Percentiles rank a stretch among this genome's conserved stretches.
Conservation (phyloP, 108 stramenopile genomes). For the Conticribra weissflogii region DNA sequence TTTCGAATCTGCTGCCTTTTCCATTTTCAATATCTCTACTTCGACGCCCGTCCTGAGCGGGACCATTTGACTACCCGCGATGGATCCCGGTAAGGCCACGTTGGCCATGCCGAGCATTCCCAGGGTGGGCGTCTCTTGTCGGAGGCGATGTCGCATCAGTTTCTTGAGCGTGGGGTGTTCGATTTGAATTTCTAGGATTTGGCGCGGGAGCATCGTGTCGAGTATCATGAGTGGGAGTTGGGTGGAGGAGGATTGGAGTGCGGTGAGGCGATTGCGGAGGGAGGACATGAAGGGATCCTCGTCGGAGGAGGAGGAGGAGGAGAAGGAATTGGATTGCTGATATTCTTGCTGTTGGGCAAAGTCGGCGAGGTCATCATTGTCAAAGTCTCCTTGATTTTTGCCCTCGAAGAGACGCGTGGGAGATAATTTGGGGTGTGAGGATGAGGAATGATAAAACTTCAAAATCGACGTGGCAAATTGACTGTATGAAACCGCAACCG, state of each 20-base stretch:
- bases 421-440: no score
- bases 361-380: no score
- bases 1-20: conserved; percentile 6
- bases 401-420: neutral
- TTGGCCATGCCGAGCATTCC: conserved; percentile 72
- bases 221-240: conserved; percentile 67
- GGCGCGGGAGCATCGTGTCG: conserved; percentile 76
- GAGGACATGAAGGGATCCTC: conserved; percentile 55
- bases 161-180: conserved; percentile 60
- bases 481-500: no score
- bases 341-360: neutral
- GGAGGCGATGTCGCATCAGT: conserved; percentile 52
- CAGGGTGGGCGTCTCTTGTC: conserved; percentile 57
- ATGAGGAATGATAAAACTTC: no score
- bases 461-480: no score
- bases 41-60: conserved; percentile 60
- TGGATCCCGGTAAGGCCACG: neutral
- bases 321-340: neutral
- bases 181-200: conserved; percentile 64
- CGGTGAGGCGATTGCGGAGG: conserved; percentile 44
- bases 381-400: no score
- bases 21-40: conserved; percentile 61
- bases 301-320: neutral
- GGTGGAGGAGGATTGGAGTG: conserved; percentile 45
- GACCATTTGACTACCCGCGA: conserved; percentile 44